Percentiles rank a stretch among this genome's conserved stretches.
Evolutionary conservation across 2,329 filamentous ascomycete genomes (phyloP).

Genomic region (Phyllosticta citribraziliensis): DNA sequence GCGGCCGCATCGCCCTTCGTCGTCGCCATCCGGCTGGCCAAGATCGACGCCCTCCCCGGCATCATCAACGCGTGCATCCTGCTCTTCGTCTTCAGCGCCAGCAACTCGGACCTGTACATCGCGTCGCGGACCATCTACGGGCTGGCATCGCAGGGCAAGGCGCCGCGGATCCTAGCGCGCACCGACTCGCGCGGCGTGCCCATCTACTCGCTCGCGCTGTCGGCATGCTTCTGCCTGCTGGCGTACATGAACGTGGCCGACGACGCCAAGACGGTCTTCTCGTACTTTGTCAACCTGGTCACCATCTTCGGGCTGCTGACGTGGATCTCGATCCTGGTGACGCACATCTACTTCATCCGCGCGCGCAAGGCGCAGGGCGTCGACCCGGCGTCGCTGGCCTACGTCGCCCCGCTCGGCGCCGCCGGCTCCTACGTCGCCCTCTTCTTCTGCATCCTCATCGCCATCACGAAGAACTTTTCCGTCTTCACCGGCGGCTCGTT

Average conservation of each 20-base stretch:
- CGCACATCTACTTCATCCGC: conserved; percentile 40
- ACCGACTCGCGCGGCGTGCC: conserved; percentile 66
- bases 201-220: conserved; percentile 52
- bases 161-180: conserved; percentile 59
- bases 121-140: conserved; percentile 64
- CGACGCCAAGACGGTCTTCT: conserved; percentile 33
- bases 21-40: conserved; percentile 56
- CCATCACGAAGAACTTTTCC: conserved; percentile 73
- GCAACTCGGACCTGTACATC: conserved; percentile 70
- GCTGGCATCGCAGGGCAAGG: conserved; percentile 60
- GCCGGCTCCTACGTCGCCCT: conserved; percentile 60
- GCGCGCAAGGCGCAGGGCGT: conserved; percentile 38
- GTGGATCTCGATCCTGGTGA: conserved; percentile 41
- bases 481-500: conserved; percentile 48
- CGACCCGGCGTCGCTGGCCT: conserved; percentile 37
- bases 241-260: conserved; percentile 48
- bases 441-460: conserved; percentile 60
- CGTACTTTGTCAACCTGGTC: conserved; percentile 39
- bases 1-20: conserved; percentile 66
- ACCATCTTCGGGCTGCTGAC: conserved; percentile 34
- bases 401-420: conserved; percentile 61
- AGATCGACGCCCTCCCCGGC: conserved; percentile 53
- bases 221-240: conserved; percentile 52
- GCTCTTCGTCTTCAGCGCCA: conserved; percentile 65
- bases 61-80: conserved; percentile 67